phyloP scores from a whole-genome alignment of 768 basidiomycete species.

The Suillus subluteus region DNA sequence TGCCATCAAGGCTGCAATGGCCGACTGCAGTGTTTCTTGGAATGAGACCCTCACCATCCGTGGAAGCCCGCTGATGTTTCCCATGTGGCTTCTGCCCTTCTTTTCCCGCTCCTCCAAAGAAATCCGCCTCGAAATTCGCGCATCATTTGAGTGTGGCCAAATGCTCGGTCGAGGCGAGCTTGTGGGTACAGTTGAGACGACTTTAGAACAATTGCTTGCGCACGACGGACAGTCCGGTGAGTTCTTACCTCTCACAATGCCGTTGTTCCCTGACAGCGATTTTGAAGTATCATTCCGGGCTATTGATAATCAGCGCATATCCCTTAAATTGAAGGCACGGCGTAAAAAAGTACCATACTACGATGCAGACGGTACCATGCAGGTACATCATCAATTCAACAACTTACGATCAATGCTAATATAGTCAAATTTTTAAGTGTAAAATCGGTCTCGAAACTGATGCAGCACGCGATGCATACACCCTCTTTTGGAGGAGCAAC shows the following conservation, averaged over 20 bases:
- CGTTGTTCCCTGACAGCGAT: neutral
- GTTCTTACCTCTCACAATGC: neutral
- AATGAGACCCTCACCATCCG: neutral
- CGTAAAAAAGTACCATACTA: neutral
- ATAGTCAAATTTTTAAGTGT: neutral
- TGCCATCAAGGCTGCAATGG: neutral
- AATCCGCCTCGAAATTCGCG: neutral
- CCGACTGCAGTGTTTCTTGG: neutral
- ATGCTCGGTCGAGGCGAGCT: neutral
- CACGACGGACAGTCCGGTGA: neutral
- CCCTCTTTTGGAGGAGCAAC: neutral
- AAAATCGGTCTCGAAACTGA: neutral
- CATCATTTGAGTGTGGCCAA: neutral
- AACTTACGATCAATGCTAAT: neutral
- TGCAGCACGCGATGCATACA: neutral
- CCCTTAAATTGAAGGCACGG: neutral
- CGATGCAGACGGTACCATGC: neutral
- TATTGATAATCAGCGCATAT: neutral
- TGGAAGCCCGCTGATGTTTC: neutral
- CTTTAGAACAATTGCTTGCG: neutral
- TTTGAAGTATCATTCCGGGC: neutral
- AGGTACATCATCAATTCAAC: neutral
- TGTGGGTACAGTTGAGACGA: slow-evolving; percentile 2
- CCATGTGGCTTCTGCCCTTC: neutral
- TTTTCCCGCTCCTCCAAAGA: neutral